Evolutionary conservation across 352 stramenopile genomes (phyloP), one percentile per base, ranked within the genome.

Genomic region (Phytophthora colocasiae): DNA sequence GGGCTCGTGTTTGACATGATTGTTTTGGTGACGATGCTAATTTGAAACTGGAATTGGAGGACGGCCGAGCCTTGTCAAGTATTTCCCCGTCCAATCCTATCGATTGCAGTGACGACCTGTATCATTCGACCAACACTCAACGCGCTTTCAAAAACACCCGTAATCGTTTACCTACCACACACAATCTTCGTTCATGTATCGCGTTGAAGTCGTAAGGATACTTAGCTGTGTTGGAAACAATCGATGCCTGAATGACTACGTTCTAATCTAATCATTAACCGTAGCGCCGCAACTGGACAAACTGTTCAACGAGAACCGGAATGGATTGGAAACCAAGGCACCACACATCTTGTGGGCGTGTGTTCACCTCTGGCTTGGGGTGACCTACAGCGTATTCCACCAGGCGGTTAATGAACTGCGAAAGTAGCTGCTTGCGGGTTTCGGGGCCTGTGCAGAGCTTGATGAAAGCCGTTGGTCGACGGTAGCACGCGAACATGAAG

Each of bases 351-450:
- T 60, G 45, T 0, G 48, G 55, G 15, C 55, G 59, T 22, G 62
- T 68, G 51, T 67, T 69, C 3, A 54, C 43, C 27, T 59, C 58
- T 17, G 58, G 38, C 29, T 57, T 69, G 17, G 62, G 58, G 43
- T 70, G 67, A 3, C 66, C 66, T 44, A 75, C 40, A 2, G 68
- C 47, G 43, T 74, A 67, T 44, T 74, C 58, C 17, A 80, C 58
- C n/a, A 72, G 49, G 27, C 58, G 72, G 54, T 60, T 75, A 7
- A 89, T 61, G 50, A 86, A 73, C 5, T 72, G 65, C 47, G 66
- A 53, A 12, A 86, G 57, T 32, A 86, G 65, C 49, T 75, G 68
- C 44, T 77, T 82, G 47, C 80, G 75, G 10, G 71, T 44, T 49
- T 77, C 66, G 22, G 66, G 44, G 39, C 26, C 26, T 51, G 52